A percentile compares a stretch with the other conserved stretches of the same genome.
These are phyloP conservation scores for Nigrospora sphaerica DNA, from an alignment of 2,329 filamentous ascomycete species.

Conservation along the genomic window DNA sequence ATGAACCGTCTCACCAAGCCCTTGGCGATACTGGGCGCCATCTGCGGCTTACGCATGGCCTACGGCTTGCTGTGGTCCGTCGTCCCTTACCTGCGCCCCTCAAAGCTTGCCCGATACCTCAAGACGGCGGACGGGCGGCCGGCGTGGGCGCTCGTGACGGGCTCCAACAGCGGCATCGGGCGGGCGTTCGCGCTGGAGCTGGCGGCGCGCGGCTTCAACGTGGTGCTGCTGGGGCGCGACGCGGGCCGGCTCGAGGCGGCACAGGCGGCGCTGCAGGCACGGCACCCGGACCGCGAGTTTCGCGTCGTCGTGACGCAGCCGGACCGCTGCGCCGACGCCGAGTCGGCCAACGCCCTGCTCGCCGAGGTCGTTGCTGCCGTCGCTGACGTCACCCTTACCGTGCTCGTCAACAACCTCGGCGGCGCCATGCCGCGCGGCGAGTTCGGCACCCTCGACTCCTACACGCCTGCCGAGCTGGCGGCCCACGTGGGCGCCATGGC, in stretches of 20 bases:
- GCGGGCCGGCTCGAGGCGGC: constrained; percentile 31
- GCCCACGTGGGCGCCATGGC: neutral
- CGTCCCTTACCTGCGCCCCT: neutral
- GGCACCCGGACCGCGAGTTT: constrained; percentile 28
- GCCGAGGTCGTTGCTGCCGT: constrained; percentile 7
- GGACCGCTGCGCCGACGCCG: neutral
- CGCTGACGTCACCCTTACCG: constrained; percentile 34
- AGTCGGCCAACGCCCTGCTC: neutral
- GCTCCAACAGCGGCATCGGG: constrained; percentile 44
- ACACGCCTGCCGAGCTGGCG: neutral
- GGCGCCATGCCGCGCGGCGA: constrained; percentile 5
- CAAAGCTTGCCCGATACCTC: neutral
- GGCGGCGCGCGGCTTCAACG: constrained; percentile 41
- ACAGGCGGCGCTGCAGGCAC: constrained; percentile 22
- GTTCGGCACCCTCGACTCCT: constrained; percentile 1
- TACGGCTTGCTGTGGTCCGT: neutral
- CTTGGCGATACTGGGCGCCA: neutral
- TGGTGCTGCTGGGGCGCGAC: constrained; percentile 46
- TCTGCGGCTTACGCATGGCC: neutral
- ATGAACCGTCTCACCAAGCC: neutral
- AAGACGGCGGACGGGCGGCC: constrained; percentile 2
- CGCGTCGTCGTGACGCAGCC: constrained; percentile 26
- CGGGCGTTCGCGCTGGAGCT: constrained; percentile 39
- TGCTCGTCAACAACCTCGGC: constrained; percentile 53
- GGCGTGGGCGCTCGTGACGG: constrained; percentile 39